These are phyloP conservation scores for Pythium angustatum DNA, from an alignment of 352 stramenopile species.

Conservation along the genomic window DNA sequence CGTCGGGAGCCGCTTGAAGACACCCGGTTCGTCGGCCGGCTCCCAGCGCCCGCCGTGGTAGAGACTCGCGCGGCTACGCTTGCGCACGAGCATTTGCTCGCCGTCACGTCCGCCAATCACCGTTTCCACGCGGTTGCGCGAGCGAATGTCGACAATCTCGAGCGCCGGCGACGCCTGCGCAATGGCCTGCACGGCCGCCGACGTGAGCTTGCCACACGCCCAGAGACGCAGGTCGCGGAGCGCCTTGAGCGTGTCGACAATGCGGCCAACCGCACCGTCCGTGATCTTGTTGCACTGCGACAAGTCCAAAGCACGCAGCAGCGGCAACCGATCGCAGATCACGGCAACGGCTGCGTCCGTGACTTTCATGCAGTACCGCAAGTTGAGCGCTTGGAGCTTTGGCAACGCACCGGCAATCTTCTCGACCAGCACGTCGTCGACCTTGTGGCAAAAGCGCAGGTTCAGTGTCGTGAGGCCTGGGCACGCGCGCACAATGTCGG, in stretches of 20 bases:
- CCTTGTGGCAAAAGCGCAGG: constrained; percentile 83
- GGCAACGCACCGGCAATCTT: constrained; percentile 48
- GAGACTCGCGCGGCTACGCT: constrained; percentile 46
- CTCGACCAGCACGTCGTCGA: constrained; percentile 73
- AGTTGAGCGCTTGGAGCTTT: constrained; percentile 66
- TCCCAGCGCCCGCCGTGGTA: constrained; percentile 72
- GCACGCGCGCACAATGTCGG: constrained; percentile 53
- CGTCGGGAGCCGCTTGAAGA: constrained; percentile 66
- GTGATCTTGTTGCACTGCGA: constrained; percentile 83
- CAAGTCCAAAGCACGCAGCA: constrained; percentile 69
- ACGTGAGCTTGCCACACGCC: constrained; percentile 82
- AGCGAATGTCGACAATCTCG: constrained; percentile 74
- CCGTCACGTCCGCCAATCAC: constrained; percentile 75
- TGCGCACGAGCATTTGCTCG: constrained; percentile 80
- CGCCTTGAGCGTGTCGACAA: constrained; percentile 51
- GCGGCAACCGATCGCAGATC: constrained; percentile 49
- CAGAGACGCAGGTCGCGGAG: constrained; percentile 80
- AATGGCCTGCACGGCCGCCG: constrained; percentile 66
- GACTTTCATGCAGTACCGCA: constrained; percentile 89
- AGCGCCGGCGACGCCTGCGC: constrained; percentile 63
- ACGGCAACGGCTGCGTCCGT: constrained; percentile 61
- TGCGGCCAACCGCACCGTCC: constrained; percentile 60
- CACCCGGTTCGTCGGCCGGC: constrained; percentile 60
- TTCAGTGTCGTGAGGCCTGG: constrained; percentile 55
- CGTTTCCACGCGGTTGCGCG: constrained; percentile 69